A percentile compares a stretch with the other conserved stretches of the same genome.
These are phyloP conservation scores for Globisporangium splendens DNA, from an alignment of 352 stramenopile species.

Conservation along the genomic window DNA sequence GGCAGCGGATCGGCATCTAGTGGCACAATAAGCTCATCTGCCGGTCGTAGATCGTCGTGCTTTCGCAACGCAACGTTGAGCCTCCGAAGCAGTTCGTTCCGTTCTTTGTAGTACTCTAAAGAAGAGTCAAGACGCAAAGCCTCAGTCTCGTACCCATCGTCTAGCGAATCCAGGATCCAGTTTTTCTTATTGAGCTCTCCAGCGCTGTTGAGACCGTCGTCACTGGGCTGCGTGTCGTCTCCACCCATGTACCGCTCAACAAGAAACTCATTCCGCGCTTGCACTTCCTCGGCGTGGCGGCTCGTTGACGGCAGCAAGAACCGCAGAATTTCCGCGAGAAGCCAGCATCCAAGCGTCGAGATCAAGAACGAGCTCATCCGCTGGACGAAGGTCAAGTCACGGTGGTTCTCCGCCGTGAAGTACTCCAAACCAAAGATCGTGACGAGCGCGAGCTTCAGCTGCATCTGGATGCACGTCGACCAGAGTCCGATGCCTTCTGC, in stretches of 20 bases:
- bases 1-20: too few relatives aligned
- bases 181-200: conserved; percentile 3
- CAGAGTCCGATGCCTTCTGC: conserved; percentile 28
- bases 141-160: neutral
- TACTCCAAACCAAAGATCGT: conserved; percentile 25
- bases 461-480: conserved; percentile 26
- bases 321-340: conserved; percentile 34
- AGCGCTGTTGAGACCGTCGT: conserved; percentile 8
- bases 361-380: conserved; percentile 34
- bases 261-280: conserved; percentile 36
- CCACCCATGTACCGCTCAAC: conserved; percentile 44
- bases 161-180: neutral
- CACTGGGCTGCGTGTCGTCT: conserved; percentile 10
- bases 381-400: conserved; percentile 20
- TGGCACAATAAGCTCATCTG: neutral
- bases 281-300: conserved; percentile 15
- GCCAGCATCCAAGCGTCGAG: conserved; percentile 23
- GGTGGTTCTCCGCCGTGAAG: conserved; percentile 32
- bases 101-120: conserved; percentile 28
- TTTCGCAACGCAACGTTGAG: conserved; percentile 35
- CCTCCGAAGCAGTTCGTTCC: conserved; percentile 27
- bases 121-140: conserved; percentile 6
- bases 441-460: conserved; percentile 28
- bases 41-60: conserved; percentile 9
- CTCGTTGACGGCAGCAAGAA: conserved; percentile 30